These are phyloP conservation scores for Bacidia rubella DNA, from an alignment of 495 filamentous ascomycete species.

Conservation along the genomic window DNA sequence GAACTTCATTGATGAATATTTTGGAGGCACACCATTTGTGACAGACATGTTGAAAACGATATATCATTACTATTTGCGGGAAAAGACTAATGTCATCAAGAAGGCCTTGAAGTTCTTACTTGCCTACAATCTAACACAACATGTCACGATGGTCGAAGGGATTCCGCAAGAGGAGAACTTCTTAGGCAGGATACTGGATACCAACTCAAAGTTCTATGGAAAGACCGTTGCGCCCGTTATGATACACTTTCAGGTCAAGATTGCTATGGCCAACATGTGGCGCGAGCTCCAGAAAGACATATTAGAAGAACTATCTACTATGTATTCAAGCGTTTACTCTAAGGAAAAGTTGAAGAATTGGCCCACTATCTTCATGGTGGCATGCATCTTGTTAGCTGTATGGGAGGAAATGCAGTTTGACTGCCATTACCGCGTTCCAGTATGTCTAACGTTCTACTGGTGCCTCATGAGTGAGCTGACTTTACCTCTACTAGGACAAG, in stretches of 20 bases:
- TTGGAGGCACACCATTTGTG: conserved; percentile 83
- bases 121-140: conserved; percentile 82
- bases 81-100: conserved; percentile 69
- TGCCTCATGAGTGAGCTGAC: background rate
- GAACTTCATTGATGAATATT: conserved; percentile 84
- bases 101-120: conserved; percentile 85
- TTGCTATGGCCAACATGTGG: conserved; percentile 89
- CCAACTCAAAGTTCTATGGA: conserved; percentile 65
- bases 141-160: conserved; percentile 84
- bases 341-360: conserved; percentile 91
- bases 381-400: conserved; percentile 74
- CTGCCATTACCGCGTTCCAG: conserved; percentile 75
- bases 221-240: conserved; percentile 86
- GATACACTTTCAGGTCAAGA: conserved; percentile 98
- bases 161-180: conserved; percentile 64
- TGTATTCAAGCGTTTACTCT: conserved; percentile 88
- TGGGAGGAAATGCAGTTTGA: conserved; percentile 99
- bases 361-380: conserved; percentile 93
- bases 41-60: conserved; percentile 90
- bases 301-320: conserved; percentile 72
- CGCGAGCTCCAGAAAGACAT: conserved; percentile 89
- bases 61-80: conserved; percentile 74
- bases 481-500: conserved; percentile 36
- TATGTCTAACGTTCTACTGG: conserved; percentile 18
- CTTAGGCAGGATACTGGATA: conserved; percentile 65